A percentile compares a stretch with the other conserved stretches of the same genome.
Evolutionary conservation across 495 filamentous ascomycete genomes (phyloP).

Genomic region (Penicillium tannophilum): DNA sequence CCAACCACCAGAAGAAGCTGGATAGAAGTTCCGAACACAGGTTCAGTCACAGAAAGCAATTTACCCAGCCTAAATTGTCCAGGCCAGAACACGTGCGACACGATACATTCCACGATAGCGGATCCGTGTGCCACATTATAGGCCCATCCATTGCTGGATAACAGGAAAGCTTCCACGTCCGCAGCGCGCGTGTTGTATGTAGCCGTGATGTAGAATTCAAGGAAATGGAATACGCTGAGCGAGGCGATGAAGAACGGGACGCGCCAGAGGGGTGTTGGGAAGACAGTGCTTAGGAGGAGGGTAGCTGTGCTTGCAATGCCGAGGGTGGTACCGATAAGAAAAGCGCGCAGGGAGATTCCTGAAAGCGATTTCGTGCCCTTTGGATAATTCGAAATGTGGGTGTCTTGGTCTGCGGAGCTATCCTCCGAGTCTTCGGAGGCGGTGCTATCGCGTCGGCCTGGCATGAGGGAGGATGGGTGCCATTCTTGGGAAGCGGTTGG

Average conservation of each 20-base stretch:
- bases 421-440: conserved; percentile 11
- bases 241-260: conserved; percentile 74
- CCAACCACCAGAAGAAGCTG: conserved; percentile 51
- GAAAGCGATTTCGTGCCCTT: conserved; percentile 68
- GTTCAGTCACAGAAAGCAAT: conserved; percentile 33
- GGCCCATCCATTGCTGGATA: conserved; percentile 79
- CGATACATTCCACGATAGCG: conserved; percentile 69
- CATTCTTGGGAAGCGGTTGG: conserved; percentile 15
- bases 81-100: conserved; percentile 62
- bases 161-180: conserved; percentile 72
- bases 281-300: conserved; percentile 37
- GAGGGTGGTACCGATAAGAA: conserved; percentile 55
- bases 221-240: conserved; percentile 87
- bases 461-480: conserved; percentile 23
- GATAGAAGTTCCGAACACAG: conserved; percentile 18
- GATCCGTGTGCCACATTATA: conserved; percentile 82
- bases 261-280: conserved; percentile 68
- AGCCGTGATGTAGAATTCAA: conserved; percentile 92
- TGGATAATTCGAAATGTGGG: conserved; percentile 49
- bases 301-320: conserved; percentile 48
- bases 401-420: conserved; percentile 6
- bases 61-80: conserved; percentile 10
- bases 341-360: conserved; percentile 78
- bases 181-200: conserved; percentile 76
- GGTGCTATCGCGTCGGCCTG: conserved; percentile 13